These are phyloP conservation scores for Geosmithia flava DNA, from an alignment of 2,329 filamentous ascomycete genomes.

Conservation along the genomic window DNA sequence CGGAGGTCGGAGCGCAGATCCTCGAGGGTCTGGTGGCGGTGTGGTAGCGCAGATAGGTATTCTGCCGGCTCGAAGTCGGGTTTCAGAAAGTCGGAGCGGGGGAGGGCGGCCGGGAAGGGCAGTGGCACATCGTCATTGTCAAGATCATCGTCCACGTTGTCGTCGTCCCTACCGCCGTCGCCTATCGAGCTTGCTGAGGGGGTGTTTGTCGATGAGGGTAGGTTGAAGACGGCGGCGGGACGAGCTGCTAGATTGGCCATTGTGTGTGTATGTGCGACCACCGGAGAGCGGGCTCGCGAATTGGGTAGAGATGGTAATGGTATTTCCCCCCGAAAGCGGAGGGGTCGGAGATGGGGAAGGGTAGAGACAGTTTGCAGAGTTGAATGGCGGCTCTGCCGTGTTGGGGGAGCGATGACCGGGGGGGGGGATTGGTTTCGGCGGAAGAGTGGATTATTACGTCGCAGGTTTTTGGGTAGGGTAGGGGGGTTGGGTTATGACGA, in stretches of 20 bases:
- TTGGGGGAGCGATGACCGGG: not conserved
- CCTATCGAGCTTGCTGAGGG: conserved; percentile 21
- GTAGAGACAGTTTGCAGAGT: not conserved
- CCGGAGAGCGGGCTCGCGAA: too few species aligned
- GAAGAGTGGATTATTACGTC: too few species aligned
- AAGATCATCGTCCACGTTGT: conserved; percentile 18
- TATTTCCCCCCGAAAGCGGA: not conserved
- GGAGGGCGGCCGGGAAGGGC: conserved; percentile 78
- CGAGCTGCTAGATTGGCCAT: conserved; percentile 13
- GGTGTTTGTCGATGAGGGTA: conserved; percentile 11
- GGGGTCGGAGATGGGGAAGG: not conserved
- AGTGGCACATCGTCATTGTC: conserved; percentile 55
- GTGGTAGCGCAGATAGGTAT: conserved; percentile 70
- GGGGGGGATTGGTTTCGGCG: too few species aligned
- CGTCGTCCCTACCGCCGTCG: not conserved
- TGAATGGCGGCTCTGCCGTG: not conserved
- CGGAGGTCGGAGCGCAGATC: conserved; percentile 81
- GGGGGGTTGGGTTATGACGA: too few species aligned
- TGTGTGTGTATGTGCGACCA: not conserved
- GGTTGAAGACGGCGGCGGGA: conserved; percentile 8
- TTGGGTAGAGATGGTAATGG: too few species aligned
- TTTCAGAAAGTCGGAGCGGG: conserved; percentile 70
- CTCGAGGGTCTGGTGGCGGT: conserved; percentile 91
- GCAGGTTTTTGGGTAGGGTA: too few species aligned
- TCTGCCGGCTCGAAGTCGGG: conserved; percentile 64